Evolutionary conservation across 169 alveolate species (phyloP).

Genomic region (Cystoisospora suis): DNA sequence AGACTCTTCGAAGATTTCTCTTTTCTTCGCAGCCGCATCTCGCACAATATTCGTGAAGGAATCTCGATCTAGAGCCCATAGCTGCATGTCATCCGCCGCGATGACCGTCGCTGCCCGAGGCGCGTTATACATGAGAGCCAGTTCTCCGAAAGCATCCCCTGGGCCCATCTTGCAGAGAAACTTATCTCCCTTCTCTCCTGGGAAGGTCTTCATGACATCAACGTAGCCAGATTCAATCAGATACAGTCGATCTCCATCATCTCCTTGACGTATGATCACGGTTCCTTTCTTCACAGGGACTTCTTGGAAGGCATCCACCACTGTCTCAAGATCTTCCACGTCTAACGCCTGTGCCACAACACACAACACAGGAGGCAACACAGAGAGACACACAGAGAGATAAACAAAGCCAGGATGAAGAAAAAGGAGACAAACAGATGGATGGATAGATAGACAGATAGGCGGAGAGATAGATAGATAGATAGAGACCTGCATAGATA

Average conservation of each 20-base stretch:
- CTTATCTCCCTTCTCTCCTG: constrained; percentile 78
- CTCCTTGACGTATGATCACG: constrained; percentile 85
- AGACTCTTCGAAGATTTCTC: constrained; percentile 86
- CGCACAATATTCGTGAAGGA: constrained; percentile 91
- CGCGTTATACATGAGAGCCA: constrained; percentile 90
- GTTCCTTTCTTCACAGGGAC: constrained; percentile 42
- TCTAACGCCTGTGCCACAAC: background rate
- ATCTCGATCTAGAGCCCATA: constrained; percentile 89
- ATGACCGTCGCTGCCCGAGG: constrained; percentile 93
- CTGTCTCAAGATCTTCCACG: constrained; percentile 30
- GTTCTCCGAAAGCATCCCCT: constrained; percentile 94
- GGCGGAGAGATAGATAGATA: too few relatives aligned
- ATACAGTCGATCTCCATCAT: constrained; percentile 91
- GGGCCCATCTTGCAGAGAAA: constrained; percentile 67
- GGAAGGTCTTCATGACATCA: constrained; percentile 78
- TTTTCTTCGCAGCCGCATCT: constrained; percentile 86
- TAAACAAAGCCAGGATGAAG: background rate
- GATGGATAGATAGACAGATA: too few relatives aligned
- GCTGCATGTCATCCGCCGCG: constrained; percentile 80
- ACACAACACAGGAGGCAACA: background rate
- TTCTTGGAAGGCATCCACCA: constrained; percentile 35
- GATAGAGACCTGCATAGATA: too few relatives aligned
- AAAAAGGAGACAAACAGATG: background rate
- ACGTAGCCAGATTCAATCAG: constrained; percentile 90
- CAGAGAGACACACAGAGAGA: background rate